Base-by-base conservation (phyloP, 1,284 basidiomycete genomes). In the Sporisorium reilianum region DNA sequence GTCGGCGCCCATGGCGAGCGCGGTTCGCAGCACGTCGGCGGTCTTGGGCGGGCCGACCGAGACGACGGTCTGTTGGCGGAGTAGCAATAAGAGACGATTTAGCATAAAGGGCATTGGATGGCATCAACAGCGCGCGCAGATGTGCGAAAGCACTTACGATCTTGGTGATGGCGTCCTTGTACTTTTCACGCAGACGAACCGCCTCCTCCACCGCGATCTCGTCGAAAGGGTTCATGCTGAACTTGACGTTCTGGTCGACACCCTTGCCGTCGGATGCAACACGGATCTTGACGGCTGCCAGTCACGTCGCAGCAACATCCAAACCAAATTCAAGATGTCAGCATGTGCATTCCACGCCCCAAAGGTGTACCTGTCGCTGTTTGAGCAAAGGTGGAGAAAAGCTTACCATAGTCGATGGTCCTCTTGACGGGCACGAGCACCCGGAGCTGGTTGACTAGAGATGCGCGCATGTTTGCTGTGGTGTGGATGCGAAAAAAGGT, bases 1-100 rank as follows among this genome's bases (percentile, higher is more conserved):
- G 88, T 99, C 96, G 14, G 96, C 97, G 48, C 96, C 96, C 93
- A 99, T 97, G 25, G 97, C 96, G 36, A 99, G 90, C 0, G 95
- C 96, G 0, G 95, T 97, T 63, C 96, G 93, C 41, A 99, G 90
- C 3, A 93, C 95, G 84, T 99, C 97, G 45, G 90, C 84, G 1
- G 94, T 88, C 85, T 99, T 99, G 11, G 95, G 86, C 1, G 95
- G 94, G 5, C 97, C 97, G 70, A 97, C 93, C 14, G 95, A 93
- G 46, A 98, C 89, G 54, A 93, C 94, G 51, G 93, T 83, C 80
- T 82, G 42, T 26, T n/a, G n/a, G 8, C 5, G 22, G n/a, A n/a
- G n/a, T n/a, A n/a, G n/a, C n/a, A n/a, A n/a, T n/a, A n/a, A n/a
- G n/a, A n/a, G n/a, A n/a, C n/a, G n/a, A n/a, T n/a, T n/a, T n/a